Percentiles rank a stretch among this genome's conserved stretches.
phyloP scores from a whole-genome alignment of 2,329 filamentous ascomycete genomes.

The Diaporthe citri region DNA sequence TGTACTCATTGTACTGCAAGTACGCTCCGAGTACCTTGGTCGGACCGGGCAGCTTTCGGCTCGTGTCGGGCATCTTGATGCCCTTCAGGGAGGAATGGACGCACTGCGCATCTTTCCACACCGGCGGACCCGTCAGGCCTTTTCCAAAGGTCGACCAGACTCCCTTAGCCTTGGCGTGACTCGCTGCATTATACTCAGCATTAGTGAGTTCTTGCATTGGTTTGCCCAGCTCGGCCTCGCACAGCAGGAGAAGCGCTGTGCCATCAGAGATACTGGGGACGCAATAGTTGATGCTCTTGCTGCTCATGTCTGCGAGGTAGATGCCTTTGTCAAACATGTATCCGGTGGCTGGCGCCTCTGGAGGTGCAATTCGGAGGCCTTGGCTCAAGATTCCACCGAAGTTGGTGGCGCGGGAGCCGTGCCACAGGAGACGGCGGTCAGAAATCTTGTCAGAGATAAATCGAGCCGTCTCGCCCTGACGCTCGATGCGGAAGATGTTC shows the following conservation, averaged over 20 bases:
- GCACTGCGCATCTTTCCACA: slow-evolving; percentile 81
- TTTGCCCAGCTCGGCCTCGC: slow-evolving; percentile 84
- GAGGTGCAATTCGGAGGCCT: slow-evolving; percentile 89
- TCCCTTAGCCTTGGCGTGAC: slow-evolving; percentile 70
- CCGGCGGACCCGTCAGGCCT: slow-evolving; percentile 72
- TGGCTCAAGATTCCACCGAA: slow-evolving; percentile 90
- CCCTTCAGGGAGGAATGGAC: slow-evolving; percentile 76
- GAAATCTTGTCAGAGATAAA: slow-evolving; percentile 71
- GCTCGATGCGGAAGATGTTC: slow-evolving; percentile 86
- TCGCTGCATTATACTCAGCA: slow-evolving; percentile 72
- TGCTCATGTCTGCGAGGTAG: slow-evolving; percentile 87
- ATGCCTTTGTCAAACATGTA: slow-evolving; percentile 95
- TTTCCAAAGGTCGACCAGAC: slow-evolving; percentile 78
- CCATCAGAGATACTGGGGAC: slow-evolving; percentile 70
- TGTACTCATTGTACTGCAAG: slow-evolving; percentile 80
- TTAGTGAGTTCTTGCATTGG: slow-evolving; percentile 75
- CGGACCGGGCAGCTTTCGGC: slow-evolving; percentile 55
- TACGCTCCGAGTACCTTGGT: slow-evolving; percentile 60
- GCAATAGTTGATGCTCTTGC: slow-evolving; percentile 87
- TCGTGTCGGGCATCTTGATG: slow-evolving; percentile 73
- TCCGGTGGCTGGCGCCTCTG: slow-evolving; percentile 81
- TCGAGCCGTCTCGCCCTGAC: slow-evolving; percentile 77
- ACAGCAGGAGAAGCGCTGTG: slow-evolving; percentile 82
- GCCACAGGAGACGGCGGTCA: slow-evolving; percentile 86
- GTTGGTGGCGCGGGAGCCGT: slow-evolving; percentile 86